Percentiles rank a stretch among this genome's conserved stretches.
Conservation (phyloP, 2,329 filamentous ascomycete species). For the Ophiostoma himal-ulmi region DNA sequence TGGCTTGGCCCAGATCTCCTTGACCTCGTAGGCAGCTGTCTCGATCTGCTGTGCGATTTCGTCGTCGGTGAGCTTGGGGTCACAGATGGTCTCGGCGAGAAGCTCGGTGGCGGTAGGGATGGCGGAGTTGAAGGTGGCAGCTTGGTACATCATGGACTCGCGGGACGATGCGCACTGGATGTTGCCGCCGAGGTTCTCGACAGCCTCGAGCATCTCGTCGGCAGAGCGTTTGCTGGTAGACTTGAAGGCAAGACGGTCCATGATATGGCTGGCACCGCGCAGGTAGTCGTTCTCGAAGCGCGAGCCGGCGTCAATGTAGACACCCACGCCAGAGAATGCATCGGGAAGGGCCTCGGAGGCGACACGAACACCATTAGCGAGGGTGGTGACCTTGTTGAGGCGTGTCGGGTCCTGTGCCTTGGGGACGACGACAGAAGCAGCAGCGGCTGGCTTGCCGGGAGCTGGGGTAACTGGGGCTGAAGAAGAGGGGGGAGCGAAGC, state of each 20-base stretch:
- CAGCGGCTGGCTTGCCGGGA: background rate
- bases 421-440: conserved; percentile 15
- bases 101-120: conserved; percentile 77
- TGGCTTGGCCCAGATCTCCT: conserved; percentile 95
- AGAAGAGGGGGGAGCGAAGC: background rate
- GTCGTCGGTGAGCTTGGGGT: conserved; percentile 75
- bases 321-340: conserved; percentile 88
- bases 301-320: conserved; percentile 93
- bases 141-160: conserved; percentile 98
- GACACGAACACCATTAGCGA: conserved; percentile 88
- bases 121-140: conserved; percentile 91
- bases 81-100: conserved; percentile 87
- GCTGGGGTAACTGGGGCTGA: background rate
- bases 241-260: conserved; percentile 94
- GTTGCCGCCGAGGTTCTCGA: conserved; percentile 87
- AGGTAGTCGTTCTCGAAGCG: conserved; percentile 83
- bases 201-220: conserved; percentile 79
- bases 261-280: conserved; percentile 88
- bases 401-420: conserved; percentile 67
- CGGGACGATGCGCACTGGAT: conserved; percentile 94
- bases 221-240: conserved; percentile 65
- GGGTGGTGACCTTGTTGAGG: conserved; percentile 78
- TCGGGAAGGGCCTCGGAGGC: conserved; percentile 92
- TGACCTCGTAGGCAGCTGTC: conserved; percentile 91
- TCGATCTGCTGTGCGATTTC: conserved; percentile 83